Evolutionary conservation across 225 moss, liverwort and hornwort genomes (phyloP), one percentile per base, ranked within the genome.

Genomic region (Asterella californica): DNA sequence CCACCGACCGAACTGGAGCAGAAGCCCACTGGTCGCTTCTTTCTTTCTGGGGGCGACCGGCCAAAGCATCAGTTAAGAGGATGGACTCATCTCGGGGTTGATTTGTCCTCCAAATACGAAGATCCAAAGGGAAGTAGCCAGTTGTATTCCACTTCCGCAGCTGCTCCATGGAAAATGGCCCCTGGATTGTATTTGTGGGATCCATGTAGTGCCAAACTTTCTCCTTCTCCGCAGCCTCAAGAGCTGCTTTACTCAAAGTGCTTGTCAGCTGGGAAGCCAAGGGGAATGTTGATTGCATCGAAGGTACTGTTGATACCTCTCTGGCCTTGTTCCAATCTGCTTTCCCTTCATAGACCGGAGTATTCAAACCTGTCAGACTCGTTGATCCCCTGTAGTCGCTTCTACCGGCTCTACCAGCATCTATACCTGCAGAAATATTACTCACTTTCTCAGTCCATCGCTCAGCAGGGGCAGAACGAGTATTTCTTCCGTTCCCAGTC

Each of bases 71-170:
- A 34, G 86, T 93, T 38, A 99, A 88, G 33, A 94, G 76, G 75
- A 88, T 78, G 11, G 93, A 85, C 19, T 84, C 87, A 50, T 93
- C 94, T 60, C 82, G 86, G 18, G 86, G 70, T 69, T 90, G 83
- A 45, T 82, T 88, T 14, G 86, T 71, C 80, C 87, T 99, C 94
- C 97, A 94, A 45, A 99, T 92, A 79, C 89, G 84, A 33, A 99
- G 79, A 78, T 89, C 90, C 64, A 88, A 74, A 11, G 97, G 97
- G 29, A 99, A 99, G 62, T 94, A 88, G 0, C 97, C 97, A 49
- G 97, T 94, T n/a, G 88, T 93, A 82, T 89, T 94, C 97, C 97
- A 99, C 34, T 99, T 99, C 74, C 94, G 84, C 53, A 99, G 78
- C 47, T 99, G 97, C 81, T 99, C 97, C 94, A 93, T 94, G 0